Evolutionary conservation across 192 early-diverging fungal genomes (phyloP).

Genomic region (Backusella morwellensis): DNA sequence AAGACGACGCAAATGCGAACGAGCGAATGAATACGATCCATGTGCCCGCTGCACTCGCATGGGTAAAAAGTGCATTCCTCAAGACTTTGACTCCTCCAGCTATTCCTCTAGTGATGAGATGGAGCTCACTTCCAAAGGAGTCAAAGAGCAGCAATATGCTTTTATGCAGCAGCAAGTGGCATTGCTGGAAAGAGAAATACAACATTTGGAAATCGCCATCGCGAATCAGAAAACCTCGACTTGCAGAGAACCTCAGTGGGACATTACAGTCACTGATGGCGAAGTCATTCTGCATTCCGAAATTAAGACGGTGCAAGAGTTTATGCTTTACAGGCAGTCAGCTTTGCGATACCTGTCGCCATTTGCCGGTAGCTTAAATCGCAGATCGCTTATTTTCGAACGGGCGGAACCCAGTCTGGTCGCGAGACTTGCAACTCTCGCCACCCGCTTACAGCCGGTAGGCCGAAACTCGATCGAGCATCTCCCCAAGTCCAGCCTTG

Average conservation of each 20-base stretch:
- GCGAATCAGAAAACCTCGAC: not conserved
- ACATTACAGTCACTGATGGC: not conserved
- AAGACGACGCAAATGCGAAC: constrained; percentile 10
- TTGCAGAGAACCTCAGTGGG: not conserved
- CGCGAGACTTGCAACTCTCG: not conserved
- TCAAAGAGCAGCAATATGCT: not conserved
- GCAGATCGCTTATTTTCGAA: not conserved
- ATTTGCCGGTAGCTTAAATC: not conserved
- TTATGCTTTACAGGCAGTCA: not conserved
- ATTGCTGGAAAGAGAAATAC: not conserved
- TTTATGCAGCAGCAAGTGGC: constrained; percentile 3
- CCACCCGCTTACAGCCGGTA: not conserved
- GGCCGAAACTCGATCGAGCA: not conserved
- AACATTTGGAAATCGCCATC: constrained; percentile 1
- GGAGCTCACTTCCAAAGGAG: not conserved
- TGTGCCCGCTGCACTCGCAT: not conserved
- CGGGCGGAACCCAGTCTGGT: not conserved
- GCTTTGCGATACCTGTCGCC: constrained; percentile 4
- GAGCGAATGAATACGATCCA: not conserved
- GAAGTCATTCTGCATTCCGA: not conserved
- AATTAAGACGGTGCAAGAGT: not conserved
- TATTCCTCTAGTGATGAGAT: not conserved
- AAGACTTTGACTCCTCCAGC: not conserved
- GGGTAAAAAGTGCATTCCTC: constrained; percentile 1
- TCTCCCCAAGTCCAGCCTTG: not conserved